Percentiles rank a stretch among this genome's conserved stretches.
phyloP scores from a whole-genome alignment of 2,329 filamentous ascomycete genomes.

The Exophiala bonariae region DNA sequence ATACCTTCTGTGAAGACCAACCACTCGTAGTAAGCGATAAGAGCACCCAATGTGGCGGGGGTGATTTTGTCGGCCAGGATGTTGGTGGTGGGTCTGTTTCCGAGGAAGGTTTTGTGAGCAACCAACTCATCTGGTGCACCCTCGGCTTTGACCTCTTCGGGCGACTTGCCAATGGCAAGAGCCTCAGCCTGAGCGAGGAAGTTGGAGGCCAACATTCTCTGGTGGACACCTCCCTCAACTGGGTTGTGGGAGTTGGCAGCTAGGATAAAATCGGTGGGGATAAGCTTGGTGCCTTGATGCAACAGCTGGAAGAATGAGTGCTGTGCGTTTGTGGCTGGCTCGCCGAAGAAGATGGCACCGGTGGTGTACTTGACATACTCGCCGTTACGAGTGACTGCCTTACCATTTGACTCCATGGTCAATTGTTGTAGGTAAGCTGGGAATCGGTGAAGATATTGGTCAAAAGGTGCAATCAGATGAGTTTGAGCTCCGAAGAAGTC shows the following conservation, averaged over 20 bases:
- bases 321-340: conserved; percentile 98
- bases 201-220: conserved; percentile 62
- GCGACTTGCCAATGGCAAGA: conserved; percentile 55
- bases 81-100: conserved; percentile 94
- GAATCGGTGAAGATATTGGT: conserved; percentile 99
- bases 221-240: conserved; percentile 86
- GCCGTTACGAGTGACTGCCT: conserved; percentile 86
- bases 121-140: conserved; percentile 60
- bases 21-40: conserved; percentile 99
- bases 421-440: conserved; percentile 98
- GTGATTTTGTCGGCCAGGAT: conserved; percentile 94
- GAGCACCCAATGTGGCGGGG: conserved; percentile 84
- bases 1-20: conserved; percentile 96
- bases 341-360: conserved; percentile 91
- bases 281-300: conserved; percentile 98
- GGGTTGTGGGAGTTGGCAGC: conserved; percentile 97
- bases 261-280: conserved; percentile 96
- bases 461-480: conserved; percentile 94
- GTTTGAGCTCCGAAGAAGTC: conserved; percentile 99
- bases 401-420: conserved; percentile 99
- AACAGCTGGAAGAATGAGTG: conserved; percentile 99
- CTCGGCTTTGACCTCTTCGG: conserved; percentile 49
- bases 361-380: conserved; percentile 96
- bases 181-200: conserved; percentile 52
- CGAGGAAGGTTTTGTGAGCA: conserved; percentile 98